Conservation (phyloP, 768 basidiomycete genomes). For the Phaffia australis region DNA sequence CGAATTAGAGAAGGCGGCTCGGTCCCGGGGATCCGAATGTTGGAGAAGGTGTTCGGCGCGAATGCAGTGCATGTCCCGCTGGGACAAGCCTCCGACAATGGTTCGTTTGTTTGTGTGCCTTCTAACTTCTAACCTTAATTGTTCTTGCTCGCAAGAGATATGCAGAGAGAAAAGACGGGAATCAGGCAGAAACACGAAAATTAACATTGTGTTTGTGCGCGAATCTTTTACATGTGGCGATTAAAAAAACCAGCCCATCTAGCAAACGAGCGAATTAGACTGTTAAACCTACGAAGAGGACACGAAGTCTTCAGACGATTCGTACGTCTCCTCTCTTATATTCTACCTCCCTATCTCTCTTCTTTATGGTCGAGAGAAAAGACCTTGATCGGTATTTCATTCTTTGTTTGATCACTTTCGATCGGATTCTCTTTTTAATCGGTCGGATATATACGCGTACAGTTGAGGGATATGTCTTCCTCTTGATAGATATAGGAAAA, state of each 20-base stretch:
- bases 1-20: constrained; percentile 90
- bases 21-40: constrained; percentile 83
- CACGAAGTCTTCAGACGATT: constrained; percentile 11
- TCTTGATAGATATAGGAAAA: too few species aligned
- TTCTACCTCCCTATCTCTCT: background rate
- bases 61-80: constrained; percentile 83
- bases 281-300: constrained; percentile 53
- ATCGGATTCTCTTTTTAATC: too few species aligned
- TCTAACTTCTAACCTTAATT: background rate
- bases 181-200: too few species aligned
- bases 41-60: constrained; percentile 72
- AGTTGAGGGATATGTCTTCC: too few species aligned
- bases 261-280: constrained; percentile 80
- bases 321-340: constrained; percentile 11
- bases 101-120: constrained; percentile 2
- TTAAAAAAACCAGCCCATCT: constrained; percentile 77
- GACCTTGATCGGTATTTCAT: too few species aligned
- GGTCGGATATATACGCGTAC: too few species aligned
- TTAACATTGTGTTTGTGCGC: background rate
- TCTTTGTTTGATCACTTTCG: too few species aligned
- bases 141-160: background rate
- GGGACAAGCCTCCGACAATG: constrained; percentile 58
- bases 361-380: too few species aligned
- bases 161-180: too few species aligned
- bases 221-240: background rate